A percentile compares a stretch with the other conserved stretches of the same genome.
phyloP scores from a whole-genome alignment of 345 rosid species.

The Psidium friedrichsthalianum region DNA sequence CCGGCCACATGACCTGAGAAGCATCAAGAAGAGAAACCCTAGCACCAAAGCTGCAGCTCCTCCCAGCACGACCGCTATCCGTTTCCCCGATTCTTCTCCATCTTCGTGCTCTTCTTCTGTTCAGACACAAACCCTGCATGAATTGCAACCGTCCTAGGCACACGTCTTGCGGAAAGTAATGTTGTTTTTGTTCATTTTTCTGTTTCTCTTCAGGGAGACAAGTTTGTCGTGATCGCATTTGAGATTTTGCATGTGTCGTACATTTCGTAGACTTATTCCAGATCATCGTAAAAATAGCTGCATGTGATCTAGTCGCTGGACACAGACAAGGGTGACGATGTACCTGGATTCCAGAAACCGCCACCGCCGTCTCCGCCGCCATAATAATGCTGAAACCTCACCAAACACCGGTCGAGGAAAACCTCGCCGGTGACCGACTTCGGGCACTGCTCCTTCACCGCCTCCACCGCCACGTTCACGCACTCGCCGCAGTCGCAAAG shows the following conservation, averaged over 20 bases:
- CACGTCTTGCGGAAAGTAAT: too few relatives aligned
- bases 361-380: neutral
- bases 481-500: conserved; percentile 57
- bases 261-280: too few relatives aligned
- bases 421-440: conserved; percentile 33
- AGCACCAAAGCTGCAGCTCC: conserved; percentile 38
- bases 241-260: neutral
- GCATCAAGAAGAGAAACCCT: conserved; percentile 20
- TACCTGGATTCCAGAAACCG: neutral
- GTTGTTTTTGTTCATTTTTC: neutral
- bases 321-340: neutral
- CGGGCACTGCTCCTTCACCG: conserved; percentile 34
- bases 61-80: conserved; percentile 59
- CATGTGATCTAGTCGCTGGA: neutral
- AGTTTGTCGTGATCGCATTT: neutral
- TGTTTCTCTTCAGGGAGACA: neutral
- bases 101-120: neutral
- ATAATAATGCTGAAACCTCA: conserved; percentile 32
- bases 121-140: neutral
- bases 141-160: neutral
- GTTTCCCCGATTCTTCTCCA: conserved; percentile 15
- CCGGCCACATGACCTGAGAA: conserved; percentile 20
- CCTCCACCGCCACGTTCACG: conserved; percentile 29
- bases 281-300: neutral
- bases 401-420: conserved; percentile 14